phyloP scores from a whole-genome alignment of 2,329 filamentous ascomycete species.

The Didymella lethalis region DNA sequence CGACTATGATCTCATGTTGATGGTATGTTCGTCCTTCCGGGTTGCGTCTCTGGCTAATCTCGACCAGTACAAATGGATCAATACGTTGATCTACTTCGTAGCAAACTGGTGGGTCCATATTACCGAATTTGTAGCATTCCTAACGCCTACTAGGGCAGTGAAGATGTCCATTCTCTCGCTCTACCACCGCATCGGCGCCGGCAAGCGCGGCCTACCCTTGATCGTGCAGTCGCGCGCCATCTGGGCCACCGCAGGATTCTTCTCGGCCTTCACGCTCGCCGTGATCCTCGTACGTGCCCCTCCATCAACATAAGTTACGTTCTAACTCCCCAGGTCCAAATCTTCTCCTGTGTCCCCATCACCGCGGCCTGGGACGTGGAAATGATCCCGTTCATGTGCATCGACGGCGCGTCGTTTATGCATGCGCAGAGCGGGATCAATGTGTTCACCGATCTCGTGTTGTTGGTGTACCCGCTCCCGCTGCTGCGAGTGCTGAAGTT shows the following conservation, averaged over 20 bases:
- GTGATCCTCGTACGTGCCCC: conserved; percentile 30
- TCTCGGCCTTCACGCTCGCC: conserved; percentile 33
- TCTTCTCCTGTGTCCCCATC: conserved; percentile 35
- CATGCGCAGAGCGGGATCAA: conserved; percentile 35
- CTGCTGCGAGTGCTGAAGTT: conserved; percentile 36
- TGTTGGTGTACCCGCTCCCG: conserved; percentile 38
- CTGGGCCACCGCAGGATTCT: conserved; percentile 30
- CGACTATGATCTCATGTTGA: conserved; percentile 34
- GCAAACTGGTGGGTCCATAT: conserved; percentile 35
- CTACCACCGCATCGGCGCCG: conserved; percentile 39
- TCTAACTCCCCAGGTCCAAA: conserved; percentile 21
- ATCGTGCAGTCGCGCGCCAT: conserved; percentile 34
- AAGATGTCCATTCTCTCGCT: conserved; percentile 44
- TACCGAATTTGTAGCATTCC: not conserved
- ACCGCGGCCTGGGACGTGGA: conserved; percentile 32
- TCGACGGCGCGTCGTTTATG: conserved; percentile 32
- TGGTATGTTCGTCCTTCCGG: conserved; percentile 23
- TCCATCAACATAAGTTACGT: not conserved
- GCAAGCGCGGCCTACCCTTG: conserved; percentile 35
- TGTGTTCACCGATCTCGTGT: conserved; percentile 33
- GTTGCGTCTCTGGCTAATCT: conserved; percentile 6
- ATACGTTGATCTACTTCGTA: conserved; percentile 38
- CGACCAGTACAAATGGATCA: conserved; percentile 39
- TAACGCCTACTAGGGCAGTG: conserved; percentile 31
- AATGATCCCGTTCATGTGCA: conserved; percentile 26